Evolutionary conservation across 352 stramenopile genomes (phyloP).

Genomic region (Phytophthora melonis): DNA sequence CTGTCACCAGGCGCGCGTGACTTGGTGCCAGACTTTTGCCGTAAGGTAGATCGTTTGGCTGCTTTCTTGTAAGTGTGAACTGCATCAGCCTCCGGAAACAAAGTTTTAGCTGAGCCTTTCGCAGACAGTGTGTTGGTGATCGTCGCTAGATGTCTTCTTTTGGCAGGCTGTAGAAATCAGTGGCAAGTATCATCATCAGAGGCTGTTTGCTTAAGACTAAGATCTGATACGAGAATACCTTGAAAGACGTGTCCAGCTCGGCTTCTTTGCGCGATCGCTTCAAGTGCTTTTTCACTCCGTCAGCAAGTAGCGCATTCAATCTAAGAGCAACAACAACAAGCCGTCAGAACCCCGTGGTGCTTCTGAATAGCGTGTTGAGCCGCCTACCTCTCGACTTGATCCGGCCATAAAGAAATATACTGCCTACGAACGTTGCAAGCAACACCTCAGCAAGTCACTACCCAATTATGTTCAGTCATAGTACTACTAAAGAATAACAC

Average conservation of each 20-base stretch:
- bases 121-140: conserved; percentile 66
- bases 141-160: conserved; percentile 62
- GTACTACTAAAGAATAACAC: not conserved
- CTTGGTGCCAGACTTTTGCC: not conserved
- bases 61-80: conserved; percentile 9
- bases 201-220: not conserved
- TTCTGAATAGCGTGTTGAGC: too few species aligned
- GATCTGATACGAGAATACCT: conserved; percentile 36
- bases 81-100: conserved; percentile 34
- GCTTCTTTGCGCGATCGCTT: conserved; percentile 56
- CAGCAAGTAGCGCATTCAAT: conserved; percentile 52
- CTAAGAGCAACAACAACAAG: conserved; percentile 22
- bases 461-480: not conserved
- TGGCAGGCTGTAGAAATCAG: conserved; percentile 37
- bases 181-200: conserved; percentile 1
- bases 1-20: not conserved
- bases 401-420: conserved; percentile 56
- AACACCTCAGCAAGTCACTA: not conserved
- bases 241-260: conserved; percentile 32
- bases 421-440: conserved; percentile 37
- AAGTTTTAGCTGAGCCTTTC: conserved; percentile 35
- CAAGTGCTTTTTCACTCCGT: conserved; percentile 73
- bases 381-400: conserved; percentile 51
- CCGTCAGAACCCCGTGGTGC: not conserved
- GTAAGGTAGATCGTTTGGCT: not conserved